phyloP scores from a whole-genome alignment of 495 filamentous ascomycete genomes.

The Wilcoxina mikolae region DNA sequence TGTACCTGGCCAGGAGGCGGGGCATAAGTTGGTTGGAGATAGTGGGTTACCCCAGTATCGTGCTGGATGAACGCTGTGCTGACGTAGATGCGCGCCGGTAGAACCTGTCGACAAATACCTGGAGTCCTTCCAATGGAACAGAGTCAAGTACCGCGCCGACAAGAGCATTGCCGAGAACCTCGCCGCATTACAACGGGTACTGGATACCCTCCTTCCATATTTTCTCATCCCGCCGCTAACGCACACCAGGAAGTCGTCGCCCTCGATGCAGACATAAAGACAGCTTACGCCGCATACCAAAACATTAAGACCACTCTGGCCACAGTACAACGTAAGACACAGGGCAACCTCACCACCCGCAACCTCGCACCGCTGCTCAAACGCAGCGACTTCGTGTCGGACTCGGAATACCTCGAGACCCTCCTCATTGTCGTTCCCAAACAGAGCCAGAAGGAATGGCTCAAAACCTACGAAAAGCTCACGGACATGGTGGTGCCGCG shows the following conservation, averaged over 20 bases:
- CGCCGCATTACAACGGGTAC: conserved; percentile 70
- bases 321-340: conserved; percentile 70
- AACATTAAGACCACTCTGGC: conserved; percentile 67
- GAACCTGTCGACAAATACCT: conserved; percentile 91
- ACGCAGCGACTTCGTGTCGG: conserved; percentile 50
- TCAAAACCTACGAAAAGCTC: conserved; percentile 76
- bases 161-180: conserved; percentile 1
- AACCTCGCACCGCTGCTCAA: conserved; percentile 83
- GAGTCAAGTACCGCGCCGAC: conserved; percentile 64
- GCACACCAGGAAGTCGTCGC: conserved; percentile 62
- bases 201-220: not conserved
- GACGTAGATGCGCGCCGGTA: conserved; percentile 32
- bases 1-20: conserved; percentile 64
- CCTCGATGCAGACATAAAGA: conserved; percentile 87
- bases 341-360: conserved; percentile 85
- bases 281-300: conserved; percentile 87
- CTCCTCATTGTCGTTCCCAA: conserved; percentile 79
- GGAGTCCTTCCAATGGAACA: conserved; percentile 83
- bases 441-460: conserved; percentile 65
- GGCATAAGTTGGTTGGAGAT: conserved; percentile 88
- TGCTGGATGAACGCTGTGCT: not conserved
- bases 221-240: not conserved
- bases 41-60: conserved; percentile 45
- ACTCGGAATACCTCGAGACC: conserved; percentile 93
- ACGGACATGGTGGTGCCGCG: conserved; percentile 73